Evolutionary conservation across 768 basidiomycete genomes (phyloP), one percentile per base, ranked within the genome.

Genomic region (Tricholoma flavovirens): DNA sequence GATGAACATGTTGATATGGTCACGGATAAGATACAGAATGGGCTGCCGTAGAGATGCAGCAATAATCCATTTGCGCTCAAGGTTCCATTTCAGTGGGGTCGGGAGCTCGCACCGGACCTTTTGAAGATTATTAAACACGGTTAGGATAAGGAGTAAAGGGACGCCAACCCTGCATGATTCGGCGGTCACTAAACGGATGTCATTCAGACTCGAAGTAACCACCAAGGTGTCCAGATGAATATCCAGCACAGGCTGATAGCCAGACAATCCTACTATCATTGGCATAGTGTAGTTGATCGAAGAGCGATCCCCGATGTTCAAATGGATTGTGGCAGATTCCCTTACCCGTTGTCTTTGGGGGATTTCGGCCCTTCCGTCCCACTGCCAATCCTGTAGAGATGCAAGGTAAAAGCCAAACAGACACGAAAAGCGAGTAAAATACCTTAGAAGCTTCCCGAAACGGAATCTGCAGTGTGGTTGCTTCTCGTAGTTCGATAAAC

Each of bases 401-500:
- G 43, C 46, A 38, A 40, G 58, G 62, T 21, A 62, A 15, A 55
- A 10, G 26, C n/a, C 1, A 45, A 19, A 26, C 21, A 45, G 38
- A 33, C 32, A 17, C 33, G 14, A 35, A 30, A 51, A 19, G 2
- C 10, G 24, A 21, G 55, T 10, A 5, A 2, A 55, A 54, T 59
- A 86, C 89, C 79, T 98, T 98, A 0, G 93, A 97, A 1, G 84
- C 70, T 70, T 98, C 96, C 9, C 93, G 83, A 56, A 95, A 95
- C 2, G 96, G 96, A n/a, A 97, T 75, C 40, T 90, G 80, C 9
- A 98, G 65, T 0, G 81, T 83, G 0, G 91, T 90, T 22, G 86
- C 81, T 50, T 89, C 87, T 8, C 84, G 78, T 42, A 98, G 74
- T 68, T 93, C 89, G 21, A 97, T 68, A 61, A 91, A 90, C 4